Percentiles rank a stretch among this genome's conserved stretches.
Conservation (phyloP, 768 basidiomycete genomes). For the Rhodotorula paludigena region DNA sequence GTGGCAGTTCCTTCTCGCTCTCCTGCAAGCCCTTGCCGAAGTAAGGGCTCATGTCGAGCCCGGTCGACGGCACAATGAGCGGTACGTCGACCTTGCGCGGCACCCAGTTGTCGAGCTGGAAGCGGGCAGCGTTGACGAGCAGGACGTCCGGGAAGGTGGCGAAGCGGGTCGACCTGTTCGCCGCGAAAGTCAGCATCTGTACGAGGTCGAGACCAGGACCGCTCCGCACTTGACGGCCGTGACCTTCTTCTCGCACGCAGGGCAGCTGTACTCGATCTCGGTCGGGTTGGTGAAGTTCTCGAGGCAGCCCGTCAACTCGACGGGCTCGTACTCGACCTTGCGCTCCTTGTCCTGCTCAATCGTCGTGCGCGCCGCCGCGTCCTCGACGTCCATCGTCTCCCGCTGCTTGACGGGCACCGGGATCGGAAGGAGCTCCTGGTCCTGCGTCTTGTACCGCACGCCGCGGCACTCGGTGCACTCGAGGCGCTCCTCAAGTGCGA, state of each 20-base stretch:
- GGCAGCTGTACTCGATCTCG: constrained; percentile 80
- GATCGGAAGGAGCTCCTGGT: constrained; percentile 70
- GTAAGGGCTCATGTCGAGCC: constrained; percentile 63
- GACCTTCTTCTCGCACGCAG: constrained; percentile 64
- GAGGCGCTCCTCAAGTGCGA: constrained; percentile 78
- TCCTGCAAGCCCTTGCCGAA: constrained; percentile 66
- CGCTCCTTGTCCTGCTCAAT: constrained; percentile 54
- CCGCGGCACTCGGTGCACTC: constrained; percentile 72
- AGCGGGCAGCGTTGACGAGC: constrained; percentile 85
- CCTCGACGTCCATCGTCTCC: constrained; percentile 31
- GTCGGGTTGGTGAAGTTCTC: constrained; percentile 54
- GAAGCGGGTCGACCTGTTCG: constrained; percentile 63
- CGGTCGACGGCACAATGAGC: constrained; percentile 60
- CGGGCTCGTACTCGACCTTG: constrained; percentile 61
- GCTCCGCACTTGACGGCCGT: constrained; percentile 63
- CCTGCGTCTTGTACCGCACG: constrained; percentile 77
- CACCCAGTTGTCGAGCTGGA: constrained; percentile 94
- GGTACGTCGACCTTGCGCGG: constrained; percentile 93
- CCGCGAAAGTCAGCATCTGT: neutral
- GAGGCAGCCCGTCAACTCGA: constrained; percentile 61
- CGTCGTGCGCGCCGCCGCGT: constrained; percentile 40
- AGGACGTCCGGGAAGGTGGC: constrained; percentile 83
- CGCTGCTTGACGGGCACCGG: constrained; percentile 63
- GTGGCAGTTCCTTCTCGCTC: constrained; percentile 65
- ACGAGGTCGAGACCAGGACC: neutral